A percentile compares a stretch with the other conserved stretches of the same genome.
These are phyloP conservation scores for Aspergillus persii DNA, from an alignment of 2,329 filamentous ascomycete genomes.

Conservation along the genomic window DNA sequence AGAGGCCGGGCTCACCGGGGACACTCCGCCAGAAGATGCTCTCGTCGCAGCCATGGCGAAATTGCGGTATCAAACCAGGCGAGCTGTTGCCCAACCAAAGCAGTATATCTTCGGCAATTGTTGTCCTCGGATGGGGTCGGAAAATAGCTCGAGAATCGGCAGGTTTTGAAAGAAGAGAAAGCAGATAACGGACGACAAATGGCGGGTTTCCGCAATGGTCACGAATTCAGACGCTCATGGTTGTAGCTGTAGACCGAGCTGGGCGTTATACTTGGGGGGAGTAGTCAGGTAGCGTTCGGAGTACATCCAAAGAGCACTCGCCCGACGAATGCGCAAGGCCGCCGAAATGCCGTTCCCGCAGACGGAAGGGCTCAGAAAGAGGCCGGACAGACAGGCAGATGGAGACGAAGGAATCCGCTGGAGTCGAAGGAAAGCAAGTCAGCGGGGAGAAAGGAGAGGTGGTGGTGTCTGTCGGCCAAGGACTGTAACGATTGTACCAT, in stretches of 20 bases:
- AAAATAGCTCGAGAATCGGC: background rate
- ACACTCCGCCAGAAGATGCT: constrained; percentile 31
- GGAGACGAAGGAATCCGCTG: background rate
- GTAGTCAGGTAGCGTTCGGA: background rate
- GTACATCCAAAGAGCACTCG: background rate
- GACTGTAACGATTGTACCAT: constrained; percentile 22
- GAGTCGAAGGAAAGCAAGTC: background rate
- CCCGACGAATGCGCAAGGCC: background rate
- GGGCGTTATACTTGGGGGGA: background rate
- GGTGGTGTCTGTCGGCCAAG: constrained; percentile 15
- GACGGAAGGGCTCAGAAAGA: constrained; percentile 1
- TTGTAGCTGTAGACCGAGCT: background rate
- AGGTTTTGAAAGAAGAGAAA: background rate
- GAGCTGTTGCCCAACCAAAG: background rate
- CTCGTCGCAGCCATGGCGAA: constrained; percentile 32
- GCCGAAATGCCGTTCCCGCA: constrained; percentile 5
- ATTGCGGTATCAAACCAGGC: background rate
- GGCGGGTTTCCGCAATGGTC: background rate
- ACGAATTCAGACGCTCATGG: background rate
- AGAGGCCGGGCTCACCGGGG: constrained; percentile 35
- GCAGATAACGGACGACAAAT: constrained; percentile 6
- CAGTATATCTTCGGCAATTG: background rate
- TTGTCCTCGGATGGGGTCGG: background rate
- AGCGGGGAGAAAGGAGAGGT: background rate
- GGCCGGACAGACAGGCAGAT: background rate